Evolutionary conservation across 257 asterid genomes (phyloP).

Genomic region (Solanum virginianum): DNA sequence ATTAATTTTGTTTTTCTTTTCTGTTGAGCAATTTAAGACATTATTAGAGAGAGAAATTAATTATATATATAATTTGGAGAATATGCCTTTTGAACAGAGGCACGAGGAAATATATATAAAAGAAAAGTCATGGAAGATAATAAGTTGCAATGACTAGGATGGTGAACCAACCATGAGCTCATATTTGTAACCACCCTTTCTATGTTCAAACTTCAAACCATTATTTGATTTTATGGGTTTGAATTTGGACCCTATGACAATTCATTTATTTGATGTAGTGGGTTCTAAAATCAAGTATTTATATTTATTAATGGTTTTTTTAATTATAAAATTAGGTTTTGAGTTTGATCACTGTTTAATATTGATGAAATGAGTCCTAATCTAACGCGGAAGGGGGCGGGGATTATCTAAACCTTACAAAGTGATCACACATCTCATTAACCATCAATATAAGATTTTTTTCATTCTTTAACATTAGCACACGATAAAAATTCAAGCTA

Average conservation of each 20-base stretch:
- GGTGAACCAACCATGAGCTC: not conserved
- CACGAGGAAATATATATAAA: not conserved
- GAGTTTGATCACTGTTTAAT: not conserved
- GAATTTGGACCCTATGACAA: not conserved
- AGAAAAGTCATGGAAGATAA: not conserved
- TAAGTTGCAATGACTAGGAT: not conserved
- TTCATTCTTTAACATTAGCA: too few relatives aligned
- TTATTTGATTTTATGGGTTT: not conserved
- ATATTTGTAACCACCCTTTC: not conserved
- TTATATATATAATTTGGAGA: not conserved
- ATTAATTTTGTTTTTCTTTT: not conserved
- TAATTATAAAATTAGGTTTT: not conserved
- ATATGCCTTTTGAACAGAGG: not conserved
- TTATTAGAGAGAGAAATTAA: not conserved
- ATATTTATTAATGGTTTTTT: not conserved
- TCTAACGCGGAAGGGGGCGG: too few relatives aligned
- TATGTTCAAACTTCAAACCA: not conserved
- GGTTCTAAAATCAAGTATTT: not conserved
- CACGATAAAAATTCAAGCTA: too few relatives aligned
- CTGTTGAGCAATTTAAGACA: not conserved
- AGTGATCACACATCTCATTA: too few relatives aligned
- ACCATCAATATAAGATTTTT: too few relatives aligned
- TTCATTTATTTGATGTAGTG: not conserved
- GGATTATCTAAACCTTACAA: too few relatives aligned
- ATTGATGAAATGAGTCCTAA: too few relatives aligned